Evolutionary conservation across 1,284 basidiomycete species (phyloP), one percentile per base, ranked within the genome.

Genomic region (Ganoderma meredithae): DNA sequence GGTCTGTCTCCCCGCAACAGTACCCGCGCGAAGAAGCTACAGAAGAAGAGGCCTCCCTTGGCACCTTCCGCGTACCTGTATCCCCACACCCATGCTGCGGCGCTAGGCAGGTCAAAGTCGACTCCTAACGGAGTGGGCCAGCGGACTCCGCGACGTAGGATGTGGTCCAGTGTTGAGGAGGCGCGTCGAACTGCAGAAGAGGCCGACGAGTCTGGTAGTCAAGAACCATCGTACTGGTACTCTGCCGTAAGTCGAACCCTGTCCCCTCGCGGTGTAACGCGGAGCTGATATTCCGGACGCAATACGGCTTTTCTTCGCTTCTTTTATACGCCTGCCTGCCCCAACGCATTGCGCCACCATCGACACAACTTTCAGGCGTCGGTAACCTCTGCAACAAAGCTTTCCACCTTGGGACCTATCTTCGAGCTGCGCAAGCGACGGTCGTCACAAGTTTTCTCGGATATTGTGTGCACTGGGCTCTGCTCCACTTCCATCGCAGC

Each of bases 391-490:
- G 64, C 64, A n/a, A 63, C 71, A 15, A 60, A 65, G 39, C 69
- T 49, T 27, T 66, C 69, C 25, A 62, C 67, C n/a, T 65, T 71
- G 53, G 65, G 68, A 15, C 69, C 70, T 6, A 70, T 72, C 53
- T 58, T 71, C 43, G 70, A 74, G 58, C 69, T 69, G 41, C 72
- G 70, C 44, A 60, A 59, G 40, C 69, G 69, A 36, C 56, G 63
- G 59, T 74, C 74, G 43, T 72, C 74, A 25, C 73, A 75, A 60
- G 77, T 76, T 25, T 74, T 78, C 19, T 70, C 76, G 15, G 71
- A 76, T 27, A 63, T 77, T 39, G 77, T 76, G 8, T 76, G 76
- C 69, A 79, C 76, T 1, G 78, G 77, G 15, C 64, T 77, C 5
- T 78, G 73, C 31, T 76, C 75, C 22, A 74, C 76, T 17, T 76